Conservation (phyloP, 768 basidiomycete species). For the Suillus cothurnatus region DNA sequence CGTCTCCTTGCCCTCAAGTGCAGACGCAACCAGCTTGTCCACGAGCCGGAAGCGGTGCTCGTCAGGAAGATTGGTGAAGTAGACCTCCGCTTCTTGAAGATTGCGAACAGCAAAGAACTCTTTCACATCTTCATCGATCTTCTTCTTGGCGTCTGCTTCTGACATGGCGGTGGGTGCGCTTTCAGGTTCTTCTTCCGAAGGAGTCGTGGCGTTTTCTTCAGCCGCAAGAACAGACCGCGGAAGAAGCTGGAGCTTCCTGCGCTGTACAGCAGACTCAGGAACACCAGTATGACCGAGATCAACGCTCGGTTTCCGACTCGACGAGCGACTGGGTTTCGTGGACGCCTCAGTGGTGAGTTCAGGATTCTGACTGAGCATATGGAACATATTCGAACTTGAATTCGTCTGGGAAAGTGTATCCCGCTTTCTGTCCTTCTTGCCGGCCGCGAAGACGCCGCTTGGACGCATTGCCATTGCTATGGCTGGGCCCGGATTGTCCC, state of each 20-base stretch:
- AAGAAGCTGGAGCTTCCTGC: conserved; percentile 72
- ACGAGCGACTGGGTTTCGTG: conserved; percentile 53
- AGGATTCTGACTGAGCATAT: conserved; percentile 69
- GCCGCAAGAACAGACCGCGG: conserved; percentile 74
- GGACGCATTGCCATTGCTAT: conserved; percentile 74
- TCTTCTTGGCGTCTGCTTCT: conserved; percentile 68
- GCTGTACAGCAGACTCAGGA: conserved; percentile 52
- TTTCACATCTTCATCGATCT: conserved; percentile 80
- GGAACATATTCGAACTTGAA: conserved; percentile 87
- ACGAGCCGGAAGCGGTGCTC: conserved; percentile 68
- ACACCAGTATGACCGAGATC: conserved; percentile 49
- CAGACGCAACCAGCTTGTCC: conserved; percentile 70
- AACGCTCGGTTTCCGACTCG: conserved; percentile 52
- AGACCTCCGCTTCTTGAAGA: conserved; percentile 84
- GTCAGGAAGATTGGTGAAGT: conserved; percentile 75
- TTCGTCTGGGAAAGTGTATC: conserved; percentile 79
- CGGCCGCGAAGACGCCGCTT: conserved; percentile 76
- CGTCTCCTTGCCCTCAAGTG: conserved; percentile 80
- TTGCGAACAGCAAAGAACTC: conserved; percentile 88
- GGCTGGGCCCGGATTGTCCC: conserved; percentile 57
- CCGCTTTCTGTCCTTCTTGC: conserved; percentile 69
- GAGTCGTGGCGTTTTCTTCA: conserved; percentile 45
- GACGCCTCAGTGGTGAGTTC: conserved; percentile 57
- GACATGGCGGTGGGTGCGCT: conserved; percentile 50
- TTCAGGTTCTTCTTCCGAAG: conserved; percentile 54